Evolutionary conservation across 176 grass and related monocot genomes (phyloP).

Genomic region (maize (Zea mays)): DNA sequence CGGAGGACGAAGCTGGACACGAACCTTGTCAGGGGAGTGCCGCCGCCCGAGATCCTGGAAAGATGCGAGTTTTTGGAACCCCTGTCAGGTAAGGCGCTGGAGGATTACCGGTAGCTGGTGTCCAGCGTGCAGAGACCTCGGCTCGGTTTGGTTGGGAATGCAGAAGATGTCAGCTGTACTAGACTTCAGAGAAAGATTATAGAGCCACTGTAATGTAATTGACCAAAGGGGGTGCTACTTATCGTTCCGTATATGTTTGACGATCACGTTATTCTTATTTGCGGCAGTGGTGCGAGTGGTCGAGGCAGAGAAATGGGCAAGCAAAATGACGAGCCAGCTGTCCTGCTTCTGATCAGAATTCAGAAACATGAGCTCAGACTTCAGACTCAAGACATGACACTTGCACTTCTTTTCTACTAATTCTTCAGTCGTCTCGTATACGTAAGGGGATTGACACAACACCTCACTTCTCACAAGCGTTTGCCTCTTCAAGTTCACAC

Average conservation of each 20-base stretch:
- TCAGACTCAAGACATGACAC: background rate
- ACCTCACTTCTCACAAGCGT: background rate
- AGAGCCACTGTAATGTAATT: conserved; percentile 6
- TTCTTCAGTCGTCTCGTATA: background rate
- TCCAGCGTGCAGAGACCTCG: conserved; percentile 54
- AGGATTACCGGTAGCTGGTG: conserved; percentile 76
- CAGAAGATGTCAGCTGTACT: conserved; percentile 39
- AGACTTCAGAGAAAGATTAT: conserved; percentile 38
- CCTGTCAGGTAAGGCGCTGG: conserved; percentile 59
- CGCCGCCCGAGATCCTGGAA: conserved; percentile 65
- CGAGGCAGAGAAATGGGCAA: too few species aligned
- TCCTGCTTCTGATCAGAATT: background rate
- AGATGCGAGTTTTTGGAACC: conserved; percentile 93
- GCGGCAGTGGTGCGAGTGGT: too few species aligned
- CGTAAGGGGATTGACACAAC: conserved; percentile 9
- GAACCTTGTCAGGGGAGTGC: conserved; percentile 71
- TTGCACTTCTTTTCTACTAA: background rate
- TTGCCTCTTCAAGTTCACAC: background rate
- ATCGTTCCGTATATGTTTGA: too few species aligned
- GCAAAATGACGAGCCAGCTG: background rate
- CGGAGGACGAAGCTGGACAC: conserved; percentile 72
- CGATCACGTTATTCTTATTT: too few species aligned
- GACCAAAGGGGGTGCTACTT: too few species aligned
- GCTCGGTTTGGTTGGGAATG: background rate
- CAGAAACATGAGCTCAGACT: background rate